Percentiles rank a stretch among this genome's conserved stretches.
Evolutionary conservation across 2,329 filamentous ascomycete genomes (phyloP).

Genomic region (Zymoseptoria passerinii): DNA sequence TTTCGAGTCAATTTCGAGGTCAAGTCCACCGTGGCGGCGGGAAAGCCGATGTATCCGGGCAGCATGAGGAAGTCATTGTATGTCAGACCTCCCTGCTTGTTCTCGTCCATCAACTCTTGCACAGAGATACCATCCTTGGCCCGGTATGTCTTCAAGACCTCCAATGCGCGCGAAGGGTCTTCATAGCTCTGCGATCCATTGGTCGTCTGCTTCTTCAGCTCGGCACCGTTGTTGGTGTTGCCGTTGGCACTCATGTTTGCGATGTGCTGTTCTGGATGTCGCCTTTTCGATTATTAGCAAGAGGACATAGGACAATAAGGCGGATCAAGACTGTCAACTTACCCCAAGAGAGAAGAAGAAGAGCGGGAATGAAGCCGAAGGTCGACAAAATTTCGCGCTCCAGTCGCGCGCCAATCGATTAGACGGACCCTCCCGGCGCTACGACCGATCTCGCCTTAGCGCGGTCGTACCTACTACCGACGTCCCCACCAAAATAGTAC

Average conservation of each 20-base stretch:
- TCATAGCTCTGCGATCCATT: constrained; percentile 14
- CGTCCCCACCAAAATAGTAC: background rate
- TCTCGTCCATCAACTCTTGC: constrained; percentile 79
- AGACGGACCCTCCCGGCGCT: background rate
- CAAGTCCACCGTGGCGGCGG: constrained; percentile 77
- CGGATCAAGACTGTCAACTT: constrained; percentile 27
- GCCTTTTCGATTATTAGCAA: constrained; percentile 3
- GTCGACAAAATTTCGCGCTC: background rate
- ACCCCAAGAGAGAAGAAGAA: constrained; percentile 40
- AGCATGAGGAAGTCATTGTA: constrained; percentile 98
- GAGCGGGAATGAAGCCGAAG: constrained; percentile 8
- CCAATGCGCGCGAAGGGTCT: constrained; percentile 48
- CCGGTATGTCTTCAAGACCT: constrained; percentile 68
- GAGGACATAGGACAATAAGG: background rate
- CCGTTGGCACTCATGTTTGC: constrained; percentile 58
- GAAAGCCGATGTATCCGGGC: constrained; percentile 96
- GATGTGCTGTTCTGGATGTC: constrained; percentile 47
- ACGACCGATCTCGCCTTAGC: background rate
- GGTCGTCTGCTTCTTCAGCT: constrained; percentile 16
- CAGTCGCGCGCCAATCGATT: background rate
- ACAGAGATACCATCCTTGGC: constrained; percentile 79
- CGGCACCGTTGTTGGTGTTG: constrained; percentile 33
- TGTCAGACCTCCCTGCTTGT: constrained; percentile 76
- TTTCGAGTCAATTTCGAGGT: constrained; percentile 92
- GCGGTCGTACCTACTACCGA: background rate